Evolutionary conservation across 768 basidiomycete species (phyloP), one percentile per base, ranked within the genome.

Genomic region (Chiua virens): DNA sequence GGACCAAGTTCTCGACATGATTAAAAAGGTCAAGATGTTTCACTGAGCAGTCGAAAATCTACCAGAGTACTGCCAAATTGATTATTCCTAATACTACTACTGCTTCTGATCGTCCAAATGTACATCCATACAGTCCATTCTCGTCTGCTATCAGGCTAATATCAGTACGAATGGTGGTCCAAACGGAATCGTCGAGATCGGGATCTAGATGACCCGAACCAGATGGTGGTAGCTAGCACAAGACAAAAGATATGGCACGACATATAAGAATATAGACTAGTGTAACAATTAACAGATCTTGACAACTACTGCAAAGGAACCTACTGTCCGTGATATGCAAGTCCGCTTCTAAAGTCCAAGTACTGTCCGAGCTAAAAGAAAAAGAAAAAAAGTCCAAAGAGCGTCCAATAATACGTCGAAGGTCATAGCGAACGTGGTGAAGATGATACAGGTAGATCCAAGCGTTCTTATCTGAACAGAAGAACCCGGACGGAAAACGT

Each of bases 121-220:
- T 60, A 95, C 71, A 75, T 94, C 95, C 55, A 93, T 84, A 64
- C 89, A 72, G 30, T 92, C 89, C 90, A 89, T 76, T 90, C 72
- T 87, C 87, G 50, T 88, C 78, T 34, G 69, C 92, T 88, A 54
- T 81, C 82, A 44, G 45, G 21, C 56, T 54, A 28, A 23, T 40
- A 40, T 49, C 17, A 44, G 46, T 14, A 41, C 27, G 40, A 54
- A 41, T 47, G 39, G 18, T 37, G n/a, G 62, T 60, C 54, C 53
- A 34, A 54, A 35, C 45, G 41, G 30, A 44, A 28, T 47, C 14
- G 17, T 43, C 52, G 17, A 23, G 49, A 36, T 21, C 10, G 5
- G 30, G 30, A 30, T 35, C 9, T 27, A 20, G 9, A 37, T 32
- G 37, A 15, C 27, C 30, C 36, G 35, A 25, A 40, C 25, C 42